Base-by-base conservation (phyloP, 257 asterid species). In the Solanum arcanum region DNA sequence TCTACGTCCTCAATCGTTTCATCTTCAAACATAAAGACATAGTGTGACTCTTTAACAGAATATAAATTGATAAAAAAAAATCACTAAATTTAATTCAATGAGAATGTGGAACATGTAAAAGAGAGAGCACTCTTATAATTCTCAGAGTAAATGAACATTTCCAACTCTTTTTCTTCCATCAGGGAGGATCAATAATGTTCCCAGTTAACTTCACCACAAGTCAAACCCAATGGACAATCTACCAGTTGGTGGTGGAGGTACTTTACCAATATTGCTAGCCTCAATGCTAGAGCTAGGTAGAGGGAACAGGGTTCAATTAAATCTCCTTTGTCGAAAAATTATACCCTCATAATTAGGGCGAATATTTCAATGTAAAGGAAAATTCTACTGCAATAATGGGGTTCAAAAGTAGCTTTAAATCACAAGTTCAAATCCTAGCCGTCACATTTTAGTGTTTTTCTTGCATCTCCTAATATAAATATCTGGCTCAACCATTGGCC, bases 1-100 rank as follows among this genome's bases (percentile, higher is more conserved):
- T 93, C 98, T 86, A 91, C 92, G 44, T 97, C 98, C 75, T 80
- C 96, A 87, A 81, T 77, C 11, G 85, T 88, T 72, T 90, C 93
- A 88, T 89, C 96, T 89, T 89, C 87, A 90, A 86, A 77, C 87
- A 86, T 83, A 84, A 62, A 41, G 73, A 62, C 72, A 75, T 56
- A 76, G 35, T 72, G 44, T 47, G 37, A 70, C 42, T 5, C 27
- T 78, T 52, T 27, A 31, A 47, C 29, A 47, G 68, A 80, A 29
- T 5, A 80, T 1, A 47, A 29, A 16, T 80, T 80, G 85, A 80
- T n/a, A 29, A 86, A 0, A 56, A 78, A 39, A 39, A 52, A n/a
- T 59, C 37, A 27, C 69, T 75, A 69, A 16, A 35, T 46, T 70
- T 37, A 87, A 81, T 66, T 49, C 8, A 88, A 89, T 60, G 68